Base-by-base conservation (phyloP, 768 basidiomycete species). In the Fomitopsis serialis region DNA sequence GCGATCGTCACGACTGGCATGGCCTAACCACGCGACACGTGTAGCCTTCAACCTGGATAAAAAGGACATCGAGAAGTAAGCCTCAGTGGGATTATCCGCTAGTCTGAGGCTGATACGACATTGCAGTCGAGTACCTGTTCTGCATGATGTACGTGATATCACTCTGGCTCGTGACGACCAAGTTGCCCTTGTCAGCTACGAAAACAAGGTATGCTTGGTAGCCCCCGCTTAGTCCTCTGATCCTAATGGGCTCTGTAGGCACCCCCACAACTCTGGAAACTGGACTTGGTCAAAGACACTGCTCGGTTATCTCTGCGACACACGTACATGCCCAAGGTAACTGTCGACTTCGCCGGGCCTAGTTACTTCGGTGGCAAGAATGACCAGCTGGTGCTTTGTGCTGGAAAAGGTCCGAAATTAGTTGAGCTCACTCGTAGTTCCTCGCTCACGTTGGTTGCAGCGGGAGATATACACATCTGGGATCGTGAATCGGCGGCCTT, bases 391-490 rank as follows among this genome's bases (percentile, higher is more conserved):
- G 82, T 92, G 11, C 72, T 92, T 5, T 87, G 89, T 61, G 84
- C 85, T 37, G 82, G 84, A 6, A 90, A 92, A 79, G 76, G 89
- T 81, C 46, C 36, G 68, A 61, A 17, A 22, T 23, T 10, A 27
- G 42, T 25, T 27, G 9, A 1, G 17, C n/a, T n/a, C n/a, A 47
- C 17, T 3, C 10, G 6, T 24, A 29, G 23, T 53, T n/a, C 52
- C 45, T 19, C 13, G 8, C 1, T 32, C 21, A 45, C n/a, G 5
- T 45, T 7, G 10, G 10, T 19, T 42, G 43, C 55, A 90, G 89
- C 79, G 55, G 90, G 90, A 3, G 87, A 90, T 61, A 84, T 92
- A 13, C 85, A 89, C 62, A 87, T 92, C 12, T 92, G 90, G 90
- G 90, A 92, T 61, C 80, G 83, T 54, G 88, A 91, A 68, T 86